Conservation (phyloP, 2,329 filamentous ascomycete genomes). For the Fusarium udum region DNA sequence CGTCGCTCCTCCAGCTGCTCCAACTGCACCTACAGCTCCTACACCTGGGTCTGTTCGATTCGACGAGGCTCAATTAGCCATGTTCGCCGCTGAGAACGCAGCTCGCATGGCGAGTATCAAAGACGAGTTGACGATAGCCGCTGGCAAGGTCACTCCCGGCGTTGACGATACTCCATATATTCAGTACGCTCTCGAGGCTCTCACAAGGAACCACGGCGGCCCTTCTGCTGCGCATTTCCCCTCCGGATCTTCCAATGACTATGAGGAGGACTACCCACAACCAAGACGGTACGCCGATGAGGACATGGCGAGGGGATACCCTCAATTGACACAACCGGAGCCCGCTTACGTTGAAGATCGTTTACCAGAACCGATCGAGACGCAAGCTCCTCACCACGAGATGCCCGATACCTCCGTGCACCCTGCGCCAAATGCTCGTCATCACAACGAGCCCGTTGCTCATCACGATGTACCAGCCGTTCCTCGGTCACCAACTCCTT, state of each 20-base stretch:
- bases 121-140: conserved; percentile 61
- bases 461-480: conserved; percentile 24
- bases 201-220: conserved; percentile 78
- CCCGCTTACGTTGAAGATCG: conserved; percentile 44
- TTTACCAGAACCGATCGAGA: conserved; percentile 37
- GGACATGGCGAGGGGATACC: conserved; percentile 27
- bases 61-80: conserved; percentile 52
- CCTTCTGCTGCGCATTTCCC: conserved; percentile 62
- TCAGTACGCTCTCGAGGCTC: conserved; percentile 86
- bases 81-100: conserved; percentile 49
- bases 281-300: conserved; percentile 32
- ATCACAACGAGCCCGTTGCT: conserved; percentile 22
- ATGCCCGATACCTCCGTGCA: conserved; percentile 34
- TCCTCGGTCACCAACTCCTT: conserved; percentile 25
- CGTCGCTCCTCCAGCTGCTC: conserved; percentile 11
- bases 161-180: conserved; percentile 89
- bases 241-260: conserved; percentile 50
- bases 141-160: conserved; percentile 73
- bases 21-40: conserved; percentile 6
- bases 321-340: conserved; percentile 36
- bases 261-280: conserved; percentile 44
- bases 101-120: conserved; percentile 55
- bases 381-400: conserved; percentile 22
- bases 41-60: conserved; percentile 46
- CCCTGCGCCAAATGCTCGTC: conserved; percentile 11